A percentile compares a stretch with the other conserved stretches of the same genome.
phyloP scores from a whole-genome alignment of 2,329 filamentous ascomycete species.

The Penicillium griseofulvum region DNA sequence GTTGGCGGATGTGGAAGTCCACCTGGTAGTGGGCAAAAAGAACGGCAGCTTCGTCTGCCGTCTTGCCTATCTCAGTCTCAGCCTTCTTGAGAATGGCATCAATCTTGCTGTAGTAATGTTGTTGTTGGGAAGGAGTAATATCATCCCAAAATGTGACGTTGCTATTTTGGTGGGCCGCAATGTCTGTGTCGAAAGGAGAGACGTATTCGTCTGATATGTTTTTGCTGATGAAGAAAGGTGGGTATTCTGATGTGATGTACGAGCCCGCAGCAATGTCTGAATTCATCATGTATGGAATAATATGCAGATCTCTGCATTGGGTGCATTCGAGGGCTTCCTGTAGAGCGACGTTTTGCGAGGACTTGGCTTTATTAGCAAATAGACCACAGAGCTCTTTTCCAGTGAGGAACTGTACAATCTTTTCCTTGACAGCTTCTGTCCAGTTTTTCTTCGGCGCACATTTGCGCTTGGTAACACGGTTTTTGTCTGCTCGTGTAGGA shows the following conservation, averaged over 20 bases:
- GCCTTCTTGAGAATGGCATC: slow-evolving; percentile 14
- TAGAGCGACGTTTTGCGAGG: slow-evolving; percentile 11
- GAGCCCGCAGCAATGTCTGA: slow-evolving; percentile 15
- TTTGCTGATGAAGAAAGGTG: slow-evolving; percentile 20
- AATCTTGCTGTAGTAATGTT: slow-evolving; percentile 18
- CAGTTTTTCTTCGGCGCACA: neutral
- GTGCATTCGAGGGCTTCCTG: slow-evolving; percentile 28
- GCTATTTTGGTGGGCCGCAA: neutral
- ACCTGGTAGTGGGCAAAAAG: slow-evolving; percentile 30
- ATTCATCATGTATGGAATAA: slow-evolving; percentile 16
- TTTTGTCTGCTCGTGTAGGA: neutral
- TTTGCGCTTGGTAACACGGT: neutral
- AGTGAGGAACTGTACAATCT: neutral
- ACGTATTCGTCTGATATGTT: slow-evolving; percentile 10
- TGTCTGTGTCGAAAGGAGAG: slow-evolving; percentile 11
- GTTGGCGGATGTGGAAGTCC: slow-evolving; percentile 36
- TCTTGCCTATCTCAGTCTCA: neutral
- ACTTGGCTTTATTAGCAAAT: neutral
- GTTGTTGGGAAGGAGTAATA: slow-evolving; percentile 11
- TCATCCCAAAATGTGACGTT: slow-evolving; percentile 15
- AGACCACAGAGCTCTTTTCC: neutral
- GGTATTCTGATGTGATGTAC: slow-evolving; percentile 19
- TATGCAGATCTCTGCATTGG: slow-evolving; percentile 17
- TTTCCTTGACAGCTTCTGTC: neutral
- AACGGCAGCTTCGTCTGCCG: slow-evolving; percentile 13